Conservation (phyloP, 164 flowering plant species). For the Berberis vulgaris region DNA sequence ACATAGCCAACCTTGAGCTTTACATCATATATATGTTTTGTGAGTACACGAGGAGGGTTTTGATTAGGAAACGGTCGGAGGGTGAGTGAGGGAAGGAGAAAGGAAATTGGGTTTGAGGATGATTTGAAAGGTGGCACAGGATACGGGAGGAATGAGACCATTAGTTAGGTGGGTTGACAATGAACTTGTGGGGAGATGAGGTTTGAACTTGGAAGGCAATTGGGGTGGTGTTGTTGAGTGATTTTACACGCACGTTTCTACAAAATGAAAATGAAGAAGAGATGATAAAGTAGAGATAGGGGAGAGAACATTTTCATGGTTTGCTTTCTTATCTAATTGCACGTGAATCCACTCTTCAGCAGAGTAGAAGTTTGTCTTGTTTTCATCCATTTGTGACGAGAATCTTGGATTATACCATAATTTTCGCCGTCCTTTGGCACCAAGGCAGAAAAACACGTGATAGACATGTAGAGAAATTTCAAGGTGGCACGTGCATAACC, state of each 20-base stretch:
- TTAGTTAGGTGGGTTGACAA: constrained; percentile 51
- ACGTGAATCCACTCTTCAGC: no score
- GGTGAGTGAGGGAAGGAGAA: constrained; percentile 59
- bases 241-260: constrained; percentile 27
- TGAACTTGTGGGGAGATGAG: constrained; percentile 69
- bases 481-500: no score
- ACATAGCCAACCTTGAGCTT: constrained; percentile 64
- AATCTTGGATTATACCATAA: no score
- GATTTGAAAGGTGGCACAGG: constrained; percentile 49
- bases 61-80: constrained; percentile 65
- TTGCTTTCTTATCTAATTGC: no score
- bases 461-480: no score
- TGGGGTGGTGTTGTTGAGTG: constrained; percentile 35
- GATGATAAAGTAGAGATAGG: no score
- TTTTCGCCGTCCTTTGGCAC: no score
- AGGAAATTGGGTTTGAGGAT: constrained; percentile 56
- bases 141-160: constrained; percentile 47
- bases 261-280: no score
- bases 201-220: constrained; percentile 73
- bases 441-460: no score
- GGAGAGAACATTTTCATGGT: no score
- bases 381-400: no score
- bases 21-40: constrained; percentile 27
- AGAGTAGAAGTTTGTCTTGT: no score
- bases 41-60: constrained; percentile 9